Conservation (phyloP, 768 basidiomycete genomes). For the Podaxis pistillaris region DNA sequence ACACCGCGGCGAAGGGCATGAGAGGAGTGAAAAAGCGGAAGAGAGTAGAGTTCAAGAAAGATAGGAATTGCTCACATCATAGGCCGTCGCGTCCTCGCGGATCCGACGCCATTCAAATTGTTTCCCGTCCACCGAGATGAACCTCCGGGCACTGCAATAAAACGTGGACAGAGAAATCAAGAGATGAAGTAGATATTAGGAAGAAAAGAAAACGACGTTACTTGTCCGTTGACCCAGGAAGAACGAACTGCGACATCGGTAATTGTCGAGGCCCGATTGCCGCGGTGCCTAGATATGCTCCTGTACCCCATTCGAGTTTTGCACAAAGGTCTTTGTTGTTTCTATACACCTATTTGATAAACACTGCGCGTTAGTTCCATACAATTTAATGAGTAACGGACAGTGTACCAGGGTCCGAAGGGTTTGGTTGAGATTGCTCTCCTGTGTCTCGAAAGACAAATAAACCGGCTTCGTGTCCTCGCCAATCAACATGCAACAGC, state of each 20-base stretch:
- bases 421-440: constrained; percentile 38
- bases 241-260: constrained; percentile 64
- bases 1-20: background rate
- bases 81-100: constrained; percentile 45
- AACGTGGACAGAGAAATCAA: constrained; percentile 13
- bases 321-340: constrained; percentile 51
- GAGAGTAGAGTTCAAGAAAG: background rate
- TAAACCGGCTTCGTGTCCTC: constrained; percentile 58
- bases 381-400: constrained; percentile 14
- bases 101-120: constrained; percentile 67
- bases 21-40: background rate
- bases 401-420: constrained; percentile 49
- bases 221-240: constrained; percentile 49
- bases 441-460: constrained; percentile 65
- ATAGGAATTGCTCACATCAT: constrained; percentile 50
- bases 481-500: constrained; percentile 66
- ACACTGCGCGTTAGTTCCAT: constrained; percentile 15
- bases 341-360: constrained; percentile 34
- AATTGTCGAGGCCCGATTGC: constrained; percentile 52
- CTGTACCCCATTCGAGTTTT: constrained; percentile 47
- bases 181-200: background rate
- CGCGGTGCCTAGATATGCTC: constrained; percentile 54
- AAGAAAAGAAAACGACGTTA: constrained; percentile 28
- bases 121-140: constrained; percentile 53
- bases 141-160: constrained; percentile 54